Base-by-base conservation (phyloP, 257 asterid species). In the Osmanthus fragrans region DNA sequence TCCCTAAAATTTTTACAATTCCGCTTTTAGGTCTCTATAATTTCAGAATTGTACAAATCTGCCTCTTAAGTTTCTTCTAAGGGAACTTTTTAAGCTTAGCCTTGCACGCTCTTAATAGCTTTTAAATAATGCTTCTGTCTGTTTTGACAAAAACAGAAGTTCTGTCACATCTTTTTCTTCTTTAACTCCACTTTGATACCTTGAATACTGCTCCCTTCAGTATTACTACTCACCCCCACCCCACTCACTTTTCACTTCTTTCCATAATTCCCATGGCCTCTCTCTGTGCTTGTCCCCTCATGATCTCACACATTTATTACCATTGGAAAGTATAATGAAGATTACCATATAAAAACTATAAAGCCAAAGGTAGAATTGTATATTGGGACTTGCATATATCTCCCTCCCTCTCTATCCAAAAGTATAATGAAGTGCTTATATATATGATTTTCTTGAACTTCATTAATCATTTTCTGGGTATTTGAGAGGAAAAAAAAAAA, bases 131-230 rank as follows among this genome's bases (percentile, higher is more conserved):
- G 65, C 3, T 63, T 58, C 30, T 9, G 12, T 58, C 66, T 56
- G 23, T 21, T 1, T 2, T 21, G 36, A 23, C 69, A 27, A 3
- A 63, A 63, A 25, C 34, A 63, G 33, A 23, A 9, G 36, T 25
- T 27, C 36, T 27, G 19, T 68, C 74, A 68, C 77, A 23, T 67
- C 76, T 60, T 76, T 67, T 9, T 51, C 74, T 42, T 72, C 63
- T 76, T 39, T 76, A 32, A 71, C 70, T 47, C 82, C 73, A 56
- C 77, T 71, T 80, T 42, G 30, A 79, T 71, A 49, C 85, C 83
- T 89, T 85, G 88, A 78, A 87, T 84, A 67, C 80, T 80, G 89
- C 75, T 80, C 87, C 85, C 88, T 75, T 84, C 87, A 78, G 30
- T 67, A 72, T 86, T 76, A 83, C 88, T 78, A 60, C 81, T 47